Evolutionary conservation across 192 early-diverging fungal genomes (phyloP).

Genomic region (Coemansia nantahalensis): DNA sequence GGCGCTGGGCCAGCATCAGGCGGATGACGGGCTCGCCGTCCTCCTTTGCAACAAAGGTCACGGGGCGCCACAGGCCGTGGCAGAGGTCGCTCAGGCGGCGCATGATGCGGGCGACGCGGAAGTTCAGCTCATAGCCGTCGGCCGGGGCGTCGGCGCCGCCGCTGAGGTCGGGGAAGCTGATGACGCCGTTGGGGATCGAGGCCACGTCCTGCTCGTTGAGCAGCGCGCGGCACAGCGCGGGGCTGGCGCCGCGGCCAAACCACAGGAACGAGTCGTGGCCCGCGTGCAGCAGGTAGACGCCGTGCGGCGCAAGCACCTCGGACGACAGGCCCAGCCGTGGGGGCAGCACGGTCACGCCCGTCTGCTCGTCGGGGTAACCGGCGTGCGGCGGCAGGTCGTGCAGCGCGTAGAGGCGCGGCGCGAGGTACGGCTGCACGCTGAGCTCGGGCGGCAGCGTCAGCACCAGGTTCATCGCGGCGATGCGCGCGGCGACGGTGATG

Average conservation of each 20-base stretch:
- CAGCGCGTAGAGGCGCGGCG: conserved; percentile 81
- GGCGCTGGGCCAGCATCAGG: conserved; percentile 78
- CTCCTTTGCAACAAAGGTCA: conserved; percentile 85
- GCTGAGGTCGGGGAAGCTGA: conserved; percentile 72
- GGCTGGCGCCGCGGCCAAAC: conserved; percentile 76
- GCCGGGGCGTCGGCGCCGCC: conserved; percentile 59
- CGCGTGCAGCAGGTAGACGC: conserved; percentile 84
- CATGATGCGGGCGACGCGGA: conserved; percentile 72
- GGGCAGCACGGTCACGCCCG: conserved; percentile 71
- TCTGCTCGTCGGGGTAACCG: conserved; percentile 31
- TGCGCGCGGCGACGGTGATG: conserved; percentile 78
- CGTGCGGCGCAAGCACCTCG: conserved; percentile 81
- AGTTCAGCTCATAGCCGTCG: conserved; percentile 70
- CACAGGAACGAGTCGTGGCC: conserved; percentile 84
- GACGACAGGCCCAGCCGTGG: conserved; percentile 74
- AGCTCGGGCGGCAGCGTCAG: conserved; percentile 82
- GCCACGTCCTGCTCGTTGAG: conserved; percentile 54
- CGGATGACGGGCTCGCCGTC: conserved; percentile 83
- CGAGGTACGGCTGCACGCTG: conserved; percentile 62
- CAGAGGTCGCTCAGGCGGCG: conserved; percentile 68
- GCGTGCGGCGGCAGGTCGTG: conserved; percentile 72
- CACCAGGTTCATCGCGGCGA: conserved; percentile 73
- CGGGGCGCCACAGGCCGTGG: conserved; percentile 67
- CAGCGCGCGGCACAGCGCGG: conserved; percentile 71
- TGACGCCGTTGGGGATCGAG: conserved; percentile 54